Conservation (phyloP, 169 alveolate genomes). For the Plasmodium billcollinsi region DNA sequence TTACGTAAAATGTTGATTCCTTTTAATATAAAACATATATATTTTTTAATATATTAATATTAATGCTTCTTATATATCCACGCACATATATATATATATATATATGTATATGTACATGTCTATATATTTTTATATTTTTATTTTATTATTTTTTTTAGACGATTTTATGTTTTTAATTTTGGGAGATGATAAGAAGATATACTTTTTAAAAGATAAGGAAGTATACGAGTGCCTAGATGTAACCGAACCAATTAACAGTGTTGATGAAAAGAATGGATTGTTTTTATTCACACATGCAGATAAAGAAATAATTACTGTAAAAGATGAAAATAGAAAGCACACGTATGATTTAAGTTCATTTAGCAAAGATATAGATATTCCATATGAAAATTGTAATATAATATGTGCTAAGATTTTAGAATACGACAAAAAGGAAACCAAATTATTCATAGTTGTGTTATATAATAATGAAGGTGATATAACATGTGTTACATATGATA, state of each 20-base stretch:
- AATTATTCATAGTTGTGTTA: constrained; percentile 58
- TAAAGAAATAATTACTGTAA: constrained; percentile 56
- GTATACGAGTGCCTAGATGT: constrained; percentile 39
- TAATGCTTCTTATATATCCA: background rate
- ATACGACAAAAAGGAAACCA: constrained; percentile 15
- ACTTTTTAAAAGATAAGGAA: constrained; percentile 8
- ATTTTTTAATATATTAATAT: background rate
- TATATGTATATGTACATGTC: background rate
- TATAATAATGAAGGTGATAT: constrained; percentile 28
- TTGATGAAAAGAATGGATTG: constrained; percentile 65
- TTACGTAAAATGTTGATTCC: background rate
- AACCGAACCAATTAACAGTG: constrained; percentile 9
- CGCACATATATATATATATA: background rate
- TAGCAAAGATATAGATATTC: constrained; percentile 38
- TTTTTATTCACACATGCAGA: constrained; percentile 42
- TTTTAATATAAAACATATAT: background rate
- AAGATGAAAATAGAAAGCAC: constrained; percentile 12
- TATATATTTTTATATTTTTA: background rate
- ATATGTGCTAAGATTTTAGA: constrained; percentile 73
- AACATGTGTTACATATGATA: constrained; percentile 67
- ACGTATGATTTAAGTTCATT: constrained; percentile 24
- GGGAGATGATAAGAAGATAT: constrained; percentile 36
- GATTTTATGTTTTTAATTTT: constrained; percentile 13
- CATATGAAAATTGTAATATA: constrained; percentile 41
- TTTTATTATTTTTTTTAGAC: background rate